Conservation (phyloP, 345 rosid genomes). For the Camelina laxa region DNA sequence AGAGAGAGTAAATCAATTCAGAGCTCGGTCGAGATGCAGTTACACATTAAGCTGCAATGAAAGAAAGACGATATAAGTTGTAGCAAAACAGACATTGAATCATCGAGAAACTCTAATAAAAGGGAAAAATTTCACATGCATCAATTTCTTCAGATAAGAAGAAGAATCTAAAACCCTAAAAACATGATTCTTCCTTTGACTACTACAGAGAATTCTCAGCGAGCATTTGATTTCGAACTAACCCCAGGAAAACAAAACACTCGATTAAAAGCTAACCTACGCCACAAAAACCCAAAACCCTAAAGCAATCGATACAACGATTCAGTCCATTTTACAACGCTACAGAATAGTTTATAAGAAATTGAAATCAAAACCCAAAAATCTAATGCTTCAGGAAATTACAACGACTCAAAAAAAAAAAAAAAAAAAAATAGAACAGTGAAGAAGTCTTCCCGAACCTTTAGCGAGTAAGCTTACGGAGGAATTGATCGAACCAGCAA, state of each 20-base stretch:
- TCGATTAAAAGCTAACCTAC: slow-evolving; percentile 9
- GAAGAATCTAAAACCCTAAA: neutral
- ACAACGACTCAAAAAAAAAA: neutral
- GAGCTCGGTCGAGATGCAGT: slow-evolving; percentile 5
- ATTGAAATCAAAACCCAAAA: neutral
- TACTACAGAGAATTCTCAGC: neutral
- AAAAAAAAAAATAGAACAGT: neutral
- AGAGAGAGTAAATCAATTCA: neutral
- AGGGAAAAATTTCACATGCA: neutral
- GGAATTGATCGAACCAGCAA: slow-evolving; percentile 3
- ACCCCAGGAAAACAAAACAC: neutral
- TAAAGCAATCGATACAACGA: slow-evolving; percentile 4
- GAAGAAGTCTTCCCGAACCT: neutral
- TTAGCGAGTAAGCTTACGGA: neutral
- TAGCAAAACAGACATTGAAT: neutral
- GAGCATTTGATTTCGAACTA: slow-evolving; percentile 12
- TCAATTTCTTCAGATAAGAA: neutral
- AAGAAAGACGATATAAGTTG: neutral
- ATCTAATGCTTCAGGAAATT: neutral
- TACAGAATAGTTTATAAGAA: neutral
- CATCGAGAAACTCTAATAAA: neutral
- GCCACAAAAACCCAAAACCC: slow-evolving; percentile 29
- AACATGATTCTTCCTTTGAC: neutral
- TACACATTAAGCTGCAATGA: slow-evolving; percentile 25
- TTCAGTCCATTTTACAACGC: neutral